phyloP scores from a whole-genome alignment of 73 alveolate species.

The Symbiodinium pilosum region DNA sequence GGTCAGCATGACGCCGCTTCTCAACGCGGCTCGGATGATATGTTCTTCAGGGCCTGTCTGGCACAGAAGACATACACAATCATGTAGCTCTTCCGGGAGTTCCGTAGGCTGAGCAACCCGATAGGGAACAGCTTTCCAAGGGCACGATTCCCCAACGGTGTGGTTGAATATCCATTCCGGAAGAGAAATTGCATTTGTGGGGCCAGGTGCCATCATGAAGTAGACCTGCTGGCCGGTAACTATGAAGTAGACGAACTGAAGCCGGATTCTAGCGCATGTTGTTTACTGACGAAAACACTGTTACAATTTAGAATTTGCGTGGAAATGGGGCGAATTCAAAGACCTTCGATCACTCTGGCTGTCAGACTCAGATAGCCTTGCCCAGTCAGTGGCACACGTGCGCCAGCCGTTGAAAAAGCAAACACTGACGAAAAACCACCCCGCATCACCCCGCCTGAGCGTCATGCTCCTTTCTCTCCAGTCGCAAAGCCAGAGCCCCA shows the following conservation, averaged over 20 bases:
- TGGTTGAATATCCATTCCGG: slow-evolving; percentile 1
- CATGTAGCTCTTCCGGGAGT: not conserved
- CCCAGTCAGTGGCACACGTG: too few species aligned
- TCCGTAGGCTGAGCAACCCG: not conserved
- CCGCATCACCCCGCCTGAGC: not conserved
- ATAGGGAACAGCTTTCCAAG: not conserved
- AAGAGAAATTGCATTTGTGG: too few species aligned
- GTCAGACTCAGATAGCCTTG: too few species aligned
- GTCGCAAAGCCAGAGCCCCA: not conserved
- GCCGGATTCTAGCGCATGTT: too few species aligned
- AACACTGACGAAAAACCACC: not conserved
- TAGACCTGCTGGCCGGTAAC: not conserved
- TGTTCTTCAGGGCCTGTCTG: not conserved
- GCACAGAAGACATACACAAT: not conserved
- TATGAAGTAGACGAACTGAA: too few species aligned
- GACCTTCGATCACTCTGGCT: too few species aligned
- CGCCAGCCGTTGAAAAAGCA: not conserved
- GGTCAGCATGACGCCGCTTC: not conserved
- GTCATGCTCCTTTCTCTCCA: too few species aligned
- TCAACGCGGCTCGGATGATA: not conserved
- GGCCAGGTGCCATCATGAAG: not conserved
- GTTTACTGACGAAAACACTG: too few species aligned
- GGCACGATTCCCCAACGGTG: not conserved
- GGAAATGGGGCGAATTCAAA: too few species aligned
- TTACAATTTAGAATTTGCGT: too few species aligned